phyloP scores from a whole-genome alignment of 2,329 filamentous ascomycete genomes.

The Aspergillaceae sp. region DNA sequence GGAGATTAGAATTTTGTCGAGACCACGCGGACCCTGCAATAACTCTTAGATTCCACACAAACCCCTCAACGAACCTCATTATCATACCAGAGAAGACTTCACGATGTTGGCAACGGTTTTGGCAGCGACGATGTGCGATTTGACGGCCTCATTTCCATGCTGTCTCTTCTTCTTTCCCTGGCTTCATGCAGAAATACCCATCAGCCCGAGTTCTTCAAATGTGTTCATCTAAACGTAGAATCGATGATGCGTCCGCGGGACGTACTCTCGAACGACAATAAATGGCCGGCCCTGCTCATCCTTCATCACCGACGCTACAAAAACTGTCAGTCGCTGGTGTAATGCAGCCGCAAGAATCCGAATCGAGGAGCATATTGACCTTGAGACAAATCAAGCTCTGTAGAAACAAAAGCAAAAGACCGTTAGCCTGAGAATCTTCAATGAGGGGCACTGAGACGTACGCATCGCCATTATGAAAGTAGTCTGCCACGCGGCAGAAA shows the following conservation, averaged over 20 bases:
- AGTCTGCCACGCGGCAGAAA: conserved; percentile 25
- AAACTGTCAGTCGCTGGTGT: conserved; percentile 12
- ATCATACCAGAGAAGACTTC: conserved; percentile 73
- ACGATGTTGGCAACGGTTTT: conserved; percentile 95
- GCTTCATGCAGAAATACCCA: conserved; percentile 39
- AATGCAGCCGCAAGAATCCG: conserved; percentile 6
- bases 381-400: conserved; percentile 43
- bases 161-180: conserved; percentile 97
- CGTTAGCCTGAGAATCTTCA: conserved; percentile 17
- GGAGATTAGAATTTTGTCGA: conserved; percentile 99
- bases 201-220: conserved; percentile 17
- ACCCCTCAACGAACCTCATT: background rate
- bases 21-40: conserved; percentile 68
- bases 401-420: conserved; percentile 7
- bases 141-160: conserved; percentile 93
- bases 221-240: background rate
- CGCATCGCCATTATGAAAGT: conserved; percentile 41
- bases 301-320: conserved; percentile 67
- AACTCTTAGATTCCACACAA: conserved; percentile 5
- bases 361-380: conserved; percentile 22
- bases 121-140: conserved; percentile 94
- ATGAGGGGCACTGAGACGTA: conserved; percentile 35
- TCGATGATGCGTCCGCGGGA: conserved; percentile 18
- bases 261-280: conserved; percentile 95
- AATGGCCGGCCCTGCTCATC: conserved; percentile 96